Conservation (phyloP, 805 yeast species). For the Hanseniaspora taiwanica region DNA sequence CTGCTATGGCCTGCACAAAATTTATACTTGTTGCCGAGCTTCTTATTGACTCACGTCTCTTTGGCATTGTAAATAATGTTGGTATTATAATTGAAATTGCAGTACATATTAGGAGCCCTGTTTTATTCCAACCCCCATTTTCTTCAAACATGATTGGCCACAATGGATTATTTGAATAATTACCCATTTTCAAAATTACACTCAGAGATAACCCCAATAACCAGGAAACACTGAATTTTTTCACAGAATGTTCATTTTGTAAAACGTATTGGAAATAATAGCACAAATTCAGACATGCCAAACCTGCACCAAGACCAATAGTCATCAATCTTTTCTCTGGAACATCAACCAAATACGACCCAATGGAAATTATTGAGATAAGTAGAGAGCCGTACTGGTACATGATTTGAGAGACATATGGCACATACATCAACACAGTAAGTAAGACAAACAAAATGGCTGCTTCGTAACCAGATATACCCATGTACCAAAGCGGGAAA, state of each 20-base stretch:
- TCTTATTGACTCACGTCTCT: too few species aligned
- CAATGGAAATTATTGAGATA: slow-evolving; percentile 49
- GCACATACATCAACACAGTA: slow-evolving; percentile 41
- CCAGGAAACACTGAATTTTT: slow-evolving; percentile 16
- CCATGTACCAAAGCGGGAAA: slow-evolving; percentile 97
- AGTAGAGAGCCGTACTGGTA: slow-evolving; percentile 24
- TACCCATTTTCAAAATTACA: slow-evolving; percentile 59
- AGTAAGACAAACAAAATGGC: slow-evolving; percentile 43
- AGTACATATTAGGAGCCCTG: slow-evolving; percentile 44
- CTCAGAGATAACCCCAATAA: slow-evolving; percentile 58
- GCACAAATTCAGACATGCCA: slow-evolving; percentile 48
- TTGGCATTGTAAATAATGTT: slow-evolving; percentile 14
- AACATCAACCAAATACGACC: slow-evolving; percentile 51
- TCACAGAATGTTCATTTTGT: slow-evolving; percentile 16
- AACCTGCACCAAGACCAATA: slow-evolving; percentile 52
- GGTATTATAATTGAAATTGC: slow-evolving; percentile 43
- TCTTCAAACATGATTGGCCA: slow-evolving; percentile 88
- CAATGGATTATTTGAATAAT: slow-evolving; percentile 79
- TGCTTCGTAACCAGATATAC: slow-evolving; percentile 88
- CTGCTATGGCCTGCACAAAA: too few species aligned
- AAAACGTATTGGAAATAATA: slow-evolving; percentile 32
- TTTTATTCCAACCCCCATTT: slow-evolving; percentile 76
- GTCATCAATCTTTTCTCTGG: slow-evolving; percentile 62
- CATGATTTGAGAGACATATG: slow-evolving; percentile 21
- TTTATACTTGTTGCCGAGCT: too few species aligned